phyloP scores from a whole-genome alignment of 306 rosid species.

The Casuarina equisetifolia region DNA sequence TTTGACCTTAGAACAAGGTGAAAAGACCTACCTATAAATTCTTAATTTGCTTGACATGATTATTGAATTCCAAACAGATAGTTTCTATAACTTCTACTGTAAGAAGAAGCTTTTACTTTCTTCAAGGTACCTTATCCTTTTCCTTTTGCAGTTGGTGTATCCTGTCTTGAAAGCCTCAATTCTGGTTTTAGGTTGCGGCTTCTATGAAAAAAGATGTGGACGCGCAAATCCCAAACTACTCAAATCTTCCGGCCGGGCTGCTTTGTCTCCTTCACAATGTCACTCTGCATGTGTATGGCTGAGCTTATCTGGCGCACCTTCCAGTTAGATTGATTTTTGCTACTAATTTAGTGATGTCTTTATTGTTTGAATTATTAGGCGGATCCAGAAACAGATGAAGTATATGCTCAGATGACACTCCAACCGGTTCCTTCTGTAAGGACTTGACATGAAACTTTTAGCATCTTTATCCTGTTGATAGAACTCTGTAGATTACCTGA shows the following conservation, averaged over 20 bases:
- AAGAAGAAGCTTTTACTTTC: neutral
- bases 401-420: slow-evolving; percentile 94
- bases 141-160: neutral
- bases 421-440: slow-evolving; percentile 82
- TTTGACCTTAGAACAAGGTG: neutral
- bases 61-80: neutral
- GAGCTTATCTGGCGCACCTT: neutral
- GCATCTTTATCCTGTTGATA: neutral
- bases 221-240: slow-evolving; percentile 75
- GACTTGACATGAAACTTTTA: neutral
- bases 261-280: slow-evolving; percentile 79
- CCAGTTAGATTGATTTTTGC: no score
- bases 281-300: slow-evolving; percentile 82
- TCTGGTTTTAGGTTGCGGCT: slow-evolving; percentile 79
- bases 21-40: neutral
- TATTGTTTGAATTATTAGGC: slow-evolving; percentile 50
- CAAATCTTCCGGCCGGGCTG: slow-evolving; percentile 80
- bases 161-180: slow-evolving; percentile 1
- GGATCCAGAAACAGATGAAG: slow-evolving; percentile 92
- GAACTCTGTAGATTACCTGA: neutral
- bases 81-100: neutral
- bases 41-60: neutral
- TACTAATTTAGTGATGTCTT: neutral
- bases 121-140: neutral
- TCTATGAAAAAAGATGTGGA: slow-evolving; percentile 81